Base-by-base conservation (phyloP, 306 rosid genomes). In the Dryas drummondii region DNA sequence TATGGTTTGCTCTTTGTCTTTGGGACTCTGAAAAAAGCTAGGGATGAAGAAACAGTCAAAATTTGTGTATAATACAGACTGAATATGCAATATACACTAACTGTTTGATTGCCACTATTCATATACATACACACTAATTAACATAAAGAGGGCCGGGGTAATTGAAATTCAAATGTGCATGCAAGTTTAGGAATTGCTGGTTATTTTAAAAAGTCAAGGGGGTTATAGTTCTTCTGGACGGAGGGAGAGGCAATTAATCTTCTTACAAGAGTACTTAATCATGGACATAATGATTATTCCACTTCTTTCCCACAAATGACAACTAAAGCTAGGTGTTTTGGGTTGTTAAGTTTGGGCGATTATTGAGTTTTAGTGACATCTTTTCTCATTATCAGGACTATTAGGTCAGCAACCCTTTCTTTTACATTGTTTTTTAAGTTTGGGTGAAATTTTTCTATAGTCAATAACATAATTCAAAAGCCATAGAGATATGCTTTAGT, bases 391-490 rank as follows among this genome's bases (percentile, higher is more conserved):
- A 7, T 27, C 48, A 65, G 9, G 44, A 68, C 60, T 61, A 71
- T 56, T 84, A 74, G 79, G 81, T 76, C 47, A 74, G 66, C 84
- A 55, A 71, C 77, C 70, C 73, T 61, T 80, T 16, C 49, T 69
- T 70, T 13, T 5, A 17, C 59, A 17, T 63, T 73, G 8, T n/a
- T 44, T 40, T 13, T 8, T 73, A 5, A 27, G 37, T 32, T 32
- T 32, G 37, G 37, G 37, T n/a, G 66, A 78, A 4, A 65, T 66
- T 48, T 9, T 11, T 16, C 44, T 27, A 8, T 22, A 57, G 80
- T 82, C 81, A 85, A 80, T 46, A 72, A 67, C 71, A 66, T 74
- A 59, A 77, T 58, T 77, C 76, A 79, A 71, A 65, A 37, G 84
- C 58, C 64, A 62, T 10, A 41, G 22, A 65, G 72, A 41, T 32